phyloP scores from a whole-genome alignment of 495 filamentous ascomycete species.

The Aspergillus egyptiacus region DNA sequence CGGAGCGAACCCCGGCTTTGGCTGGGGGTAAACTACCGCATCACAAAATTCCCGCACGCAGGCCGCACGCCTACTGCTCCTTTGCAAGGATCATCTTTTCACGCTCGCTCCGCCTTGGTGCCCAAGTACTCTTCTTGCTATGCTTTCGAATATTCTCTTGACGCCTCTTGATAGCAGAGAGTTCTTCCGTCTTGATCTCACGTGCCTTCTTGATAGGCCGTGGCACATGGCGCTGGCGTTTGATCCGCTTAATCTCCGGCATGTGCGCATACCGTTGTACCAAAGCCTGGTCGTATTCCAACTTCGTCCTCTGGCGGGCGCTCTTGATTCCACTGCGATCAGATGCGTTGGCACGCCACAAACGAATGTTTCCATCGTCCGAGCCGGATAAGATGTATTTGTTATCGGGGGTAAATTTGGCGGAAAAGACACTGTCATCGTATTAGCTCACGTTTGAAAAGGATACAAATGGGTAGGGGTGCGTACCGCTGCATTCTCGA shows the following conservation, averaged over 20 bases:
- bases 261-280: constrained; percentile 85
- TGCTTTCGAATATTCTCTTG: constrained; percentile 94
- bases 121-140: constrained; percentile 63
- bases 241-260: constrained; percentile 90
- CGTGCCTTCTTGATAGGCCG: constrained; percentile 95
- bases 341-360: constrained; percentile 90
- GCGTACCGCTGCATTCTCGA: constrained; percentile 83
- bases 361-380: constrained; percentile 88
- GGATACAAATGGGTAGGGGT: neutral
- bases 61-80: constrained; percentile 53
- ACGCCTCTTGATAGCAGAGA: constrained; percentile 76
- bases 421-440: constrained; percentile 65
- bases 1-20: neutral
- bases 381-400: constrained; percentile 80
- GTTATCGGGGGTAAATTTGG: constrained; percentile 78
- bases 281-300: constrained; percentile 89
- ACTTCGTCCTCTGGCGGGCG: constrained; percentile 69
- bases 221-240: constrained; percentile 83
- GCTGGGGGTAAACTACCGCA: neutral
- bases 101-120: constrained; percentile 71
- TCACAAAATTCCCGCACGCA: no score
- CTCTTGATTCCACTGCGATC: constrained; percentile 79
- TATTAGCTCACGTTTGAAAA: constrained; percentile 4
- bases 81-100: constrained; percentile 84
- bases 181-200: constrained; percentile 91